phyloP scores from a whole-genome alignment of 2,329 filamentous ascomycete genomes.

The Escovopsis sp. region DNA sequence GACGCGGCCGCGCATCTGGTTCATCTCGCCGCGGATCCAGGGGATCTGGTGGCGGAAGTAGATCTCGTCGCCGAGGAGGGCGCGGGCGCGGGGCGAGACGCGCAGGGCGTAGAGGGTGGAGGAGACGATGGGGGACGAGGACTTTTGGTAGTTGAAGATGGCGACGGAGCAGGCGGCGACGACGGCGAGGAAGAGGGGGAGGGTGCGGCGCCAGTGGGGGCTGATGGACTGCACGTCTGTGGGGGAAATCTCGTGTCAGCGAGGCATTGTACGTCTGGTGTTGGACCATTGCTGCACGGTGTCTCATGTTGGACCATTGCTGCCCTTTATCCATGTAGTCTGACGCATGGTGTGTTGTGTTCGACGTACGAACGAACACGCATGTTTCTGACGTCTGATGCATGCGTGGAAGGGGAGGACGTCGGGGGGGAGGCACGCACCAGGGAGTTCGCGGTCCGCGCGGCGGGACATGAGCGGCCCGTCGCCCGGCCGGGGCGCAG shows the following conservation, averaged over 20 bases:
- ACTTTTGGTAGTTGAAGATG: constrained; percentile 99
- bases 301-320: too few relatives aligned
- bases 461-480: constrained; percentile 50
- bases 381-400: not conserved
- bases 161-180: constrained; percentile 59
- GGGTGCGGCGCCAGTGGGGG: constrained; percentile 52
- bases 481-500: constrained; percentile 42
- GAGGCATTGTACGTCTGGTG: too few relatives aligned
- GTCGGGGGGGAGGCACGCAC: constrained; percentile 23
- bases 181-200: constrained; percentile 66
- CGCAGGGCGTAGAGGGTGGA: constrained; percentile 85
- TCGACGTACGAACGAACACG: too few relatives aligned
- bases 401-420: not conserved
- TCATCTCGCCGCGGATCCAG: constrained; percentile 77
- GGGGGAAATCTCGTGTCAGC: too few relatives aligned
- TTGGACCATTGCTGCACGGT: too few relatives aligned
- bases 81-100: constrained; percentile 59
- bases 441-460: constrained; percentile 50
- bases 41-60: constrained; percentile 67
- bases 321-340: too few relatives aligned
- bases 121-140: constrained; percentile 70
- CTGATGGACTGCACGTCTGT: constrained; percentile 26
- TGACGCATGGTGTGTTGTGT: too few relatives aligned
- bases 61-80: constrained; percentile 71
- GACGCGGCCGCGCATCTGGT: constrained; percentile 83